Base-by-base conservation (phyloP, 805 yeast genomes). In the Suhomyces vadensis region DNA sequence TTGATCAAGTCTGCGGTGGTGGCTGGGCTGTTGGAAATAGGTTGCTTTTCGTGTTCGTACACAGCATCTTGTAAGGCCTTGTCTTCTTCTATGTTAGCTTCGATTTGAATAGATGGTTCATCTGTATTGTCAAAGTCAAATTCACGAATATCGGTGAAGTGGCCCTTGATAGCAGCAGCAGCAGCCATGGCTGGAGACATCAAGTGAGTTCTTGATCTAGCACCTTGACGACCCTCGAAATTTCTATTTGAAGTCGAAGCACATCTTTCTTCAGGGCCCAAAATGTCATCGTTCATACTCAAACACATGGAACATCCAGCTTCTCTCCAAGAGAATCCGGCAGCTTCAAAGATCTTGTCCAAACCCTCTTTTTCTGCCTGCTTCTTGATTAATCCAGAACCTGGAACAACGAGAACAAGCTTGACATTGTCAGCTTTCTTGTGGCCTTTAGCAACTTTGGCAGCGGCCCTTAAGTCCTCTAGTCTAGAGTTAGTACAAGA, bases 151-250 rank as follows among this genome's bases (percentile, higher is more conserved):
- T 94, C 99, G 37, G 87, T 78, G 58, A 94, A 83, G 60, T 84
- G 89, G 54, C 99, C 99, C 44, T 78, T 79, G 55, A 94, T 83
- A 58, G 91, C 97, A 14, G 99, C 98, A 16, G 98, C 97, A 24
- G 99, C 99, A 38, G 99, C 99, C 99, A 94, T 94, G 17, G 96
- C 96, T 31, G 99, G 99, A 10, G 97, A 88, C 96, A 92, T 89
- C 63, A 94, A 79, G 65, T 94, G 99, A 14, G 99, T 94, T 74
- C 99, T 82, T 13, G 97, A 89, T 48, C 72, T 73, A 41, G 97
- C 96, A 73, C 99, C 99, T 77, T 94, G 99, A 71, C 99, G 91
- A 58, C 99, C 99, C 69, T 92, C 97, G 63, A 94, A 94, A 74
- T 94, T 94, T 79, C 99, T 86, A 78, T 94, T 94, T 17, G 98